Conservation (phyloP, 2,329 filamentous ascomycete species). For the Colletotrichum eremochloae region DNA sequence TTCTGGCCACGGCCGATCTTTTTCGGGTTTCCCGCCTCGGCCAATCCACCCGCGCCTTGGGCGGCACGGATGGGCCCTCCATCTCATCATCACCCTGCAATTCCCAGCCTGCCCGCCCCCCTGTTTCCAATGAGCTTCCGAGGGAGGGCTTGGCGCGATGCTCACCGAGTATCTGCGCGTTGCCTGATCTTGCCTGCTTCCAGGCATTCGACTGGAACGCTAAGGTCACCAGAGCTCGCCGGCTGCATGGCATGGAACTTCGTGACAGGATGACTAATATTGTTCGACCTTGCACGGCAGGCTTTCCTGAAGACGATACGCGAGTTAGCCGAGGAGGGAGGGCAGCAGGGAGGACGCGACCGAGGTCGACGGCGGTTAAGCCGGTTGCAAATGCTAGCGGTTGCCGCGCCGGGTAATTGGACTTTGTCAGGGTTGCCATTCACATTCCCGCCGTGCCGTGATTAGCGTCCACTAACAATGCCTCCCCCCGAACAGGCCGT, state of each 20-base stretch:
- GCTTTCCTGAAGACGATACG: background rate
- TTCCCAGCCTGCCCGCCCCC: slow-evolving; percentile 21
- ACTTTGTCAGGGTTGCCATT: background rate
- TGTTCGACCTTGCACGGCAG: slow-evolving; percentile 10
- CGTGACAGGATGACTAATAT: background rate
- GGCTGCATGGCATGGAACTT: slow-evolving; percentile 26
- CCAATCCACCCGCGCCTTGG: slow-evolving; percentile 31
- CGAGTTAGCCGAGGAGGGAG: slow-evolving; percentile 1
- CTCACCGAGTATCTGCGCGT: slow-evolving; percentile 32
- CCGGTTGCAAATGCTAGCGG: background rate
- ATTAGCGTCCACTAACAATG: background rate
- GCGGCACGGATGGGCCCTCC: slow-evolving; percentile 21
- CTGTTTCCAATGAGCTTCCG: slow-evolving; percentile 17
- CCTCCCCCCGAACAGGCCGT: background rate
- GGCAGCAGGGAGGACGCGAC: background rate
- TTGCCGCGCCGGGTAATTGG: background rate
- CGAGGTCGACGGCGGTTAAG: background rate
- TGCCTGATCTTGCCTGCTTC: slow-evolving; percentile 39
- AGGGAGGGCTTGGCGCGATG: slow-evolving; percentile 26
- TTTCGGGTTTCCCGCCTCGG: slow-evolving; percentile 38
- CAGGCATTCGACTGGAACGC: slow-evolving; percentile 17
- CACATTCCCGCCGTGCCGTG: background rate
- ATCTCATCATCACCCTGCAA: slow-evolving; percentile 25
- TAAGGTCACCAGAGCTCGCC: slow-evolving; percentile 36
- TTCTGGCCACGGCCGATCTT: slow-evolving; percentile 40